Percentiles rank a stretch among this genome's conserved stretches.
Evolutionary conservation across 257 asterid species (phyloP).

Genomic region (Solanum corneliomulleri): DNA sequence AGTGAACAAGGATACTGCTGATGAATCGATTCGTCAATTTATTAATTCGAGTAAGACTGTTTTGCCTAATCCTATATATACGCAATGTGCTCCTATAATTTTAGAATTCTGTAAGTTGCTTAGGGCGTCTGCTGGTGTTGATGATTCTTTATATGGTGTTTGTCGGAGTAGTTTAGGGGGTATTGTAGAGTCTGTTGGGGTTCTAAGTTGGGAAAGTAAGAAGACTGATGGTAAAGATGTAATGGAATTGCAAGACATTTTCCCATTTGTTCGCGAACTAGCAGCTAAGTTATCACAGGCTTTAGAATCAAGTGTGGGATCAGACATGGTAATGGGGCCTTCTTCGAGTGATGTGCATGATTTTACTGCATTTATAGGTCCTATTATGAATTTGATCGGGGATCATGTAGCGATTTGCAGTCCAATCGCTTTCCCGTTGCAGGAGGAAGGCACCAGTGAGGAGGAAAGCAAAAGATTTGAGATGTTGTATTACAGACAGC

Average conservation of each 20-base stretch:
- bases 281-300: slow-evolving; percentile 32
- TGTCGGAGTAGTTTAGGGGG: slow-evolving; percentile 35
- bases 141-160: slow-evolving; percentile 34
- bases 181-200: slow-evolving; percentile 22
- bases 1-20: slow-evolving; percentile 33
- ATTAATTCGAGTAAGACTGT: slow-evolving; percentile 25
- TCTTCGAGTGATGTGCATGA: slow-evolving; percentile 34
- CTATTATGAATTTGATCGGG: slow-evolving; percentile 25
- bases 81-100: slow-evolving; percentile 34
- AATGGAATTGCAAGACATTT: slow-evolving; percentile 38
- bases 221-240: slow-evolving; percentile 2
- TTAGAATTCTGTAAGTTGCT: slow-evolving; percentile 62
- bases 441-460: slow-evolving; percentile 11
- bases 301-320: slow-evolving; percentile 21
- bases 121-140: slow-evolving; percentile 28
- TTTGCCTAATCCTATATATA: slow-evolving; percentile 12
- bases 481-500: slow-evolving; percentile 14
- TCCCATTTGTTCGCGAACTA: slow-evolving; percentile 52
- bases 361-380: slow-evolving; percentile 37
- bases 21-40: slow-evolving; percentile 50
- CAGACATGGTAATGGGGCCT: slow-evolving; percentile 15
- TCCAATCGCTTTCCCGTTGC: slow-evolving; percentile 23
- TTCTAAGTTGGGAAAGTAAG: neutral
- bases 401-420: slow-evolving; percentile 8
- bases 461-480: neutral